phyloP scores from a whole-genome alignment of 257 asterid species.

The Rehmannia glutinosa region DNA sequence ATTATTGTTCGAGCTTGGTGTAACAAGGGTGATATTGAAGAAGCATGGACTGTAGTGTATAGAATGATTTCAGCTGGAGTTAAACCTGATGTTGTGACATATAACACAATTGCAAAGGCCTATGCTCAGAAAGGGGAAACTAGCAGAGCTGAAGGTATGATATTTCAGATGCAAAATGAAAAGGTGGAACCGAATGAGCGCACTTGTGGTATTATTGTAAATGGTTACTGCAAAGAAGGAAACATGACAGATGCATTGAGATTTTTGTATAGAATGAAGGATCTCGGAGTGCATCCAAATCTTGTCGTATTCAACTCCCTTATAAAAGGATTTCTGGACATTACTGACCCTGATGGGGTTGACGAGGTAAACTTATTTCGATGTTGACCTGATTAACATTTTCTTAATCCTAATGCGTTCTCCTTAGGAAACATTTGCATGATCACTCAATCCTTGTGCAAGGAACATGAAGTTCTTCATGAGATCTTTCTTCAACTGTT shows the following conservation, averaged over 20 bases:
- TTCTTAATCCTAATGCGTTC: too few relatives aligned
- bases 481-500: too few relatives aligned
- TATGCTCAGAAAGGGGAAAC: constrained; percentile 71
- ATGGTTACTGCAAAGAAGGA: constrained; percentile 86
- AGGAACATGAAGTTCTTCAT: too few relatives aligned
- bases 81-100: constrained; percentile 82
- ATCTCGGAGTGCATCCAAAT: constrained; percentile 67
- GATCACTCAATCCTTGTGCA: too few relatives aligned
- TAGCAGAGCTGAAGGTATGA: constrained; percentile 66
- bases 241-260: constrained; percentile 71
- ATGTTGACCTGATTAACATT: not conserved
- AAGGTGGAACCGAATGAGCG: constrained; percentile 66
- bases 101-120: constrained; percentile 77
- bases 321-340: constrained; percentile 67
- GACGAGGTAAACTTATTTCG: constrained; percentile 56
- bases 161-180: constrained; percentile 52
- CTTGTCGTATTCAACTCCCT: constrained; percentile 80
- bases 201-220: constrained; percentile 80
- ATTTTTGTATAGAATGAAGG: constrained; percentile 78
- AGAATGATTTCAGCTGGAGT: constrained; percentile 61
- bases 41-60: constrained; percentile 71
- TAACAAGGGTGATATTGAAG: constrained; percentile 46
- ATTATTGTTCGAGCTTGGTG: constrained; percentile 90
- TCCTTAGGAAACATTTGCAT: too few relatives aligned
- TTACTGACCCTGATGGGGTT: constrained; percentile 60